Conservation (phyloP, 768 basidiomycete species). For the Macrolepiota fuliginosa region DNA sequence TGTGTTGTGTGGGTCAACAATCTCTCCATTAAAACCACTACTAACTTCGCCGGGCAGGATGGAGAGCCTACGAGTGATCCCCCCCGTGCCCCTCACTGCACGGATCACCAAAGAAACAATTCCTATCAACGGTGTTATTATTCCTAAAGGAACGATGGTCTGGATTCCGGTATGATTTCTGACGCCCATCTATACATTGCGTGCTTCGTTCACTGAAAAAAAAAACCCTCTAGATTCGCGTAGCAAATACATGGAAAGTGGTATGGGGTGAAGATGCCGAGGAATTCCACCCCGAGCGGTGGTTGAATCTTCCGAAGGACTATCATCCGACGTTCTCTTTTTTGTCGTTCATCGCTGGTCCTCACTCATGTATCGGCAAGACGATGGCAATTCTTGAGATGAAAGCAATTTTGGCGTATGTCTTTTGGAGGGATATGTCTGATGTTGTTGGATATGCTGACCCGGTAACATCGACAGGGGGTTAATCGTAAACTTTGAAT, state of each 20-base stretch:
- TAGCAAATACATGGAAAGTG: slow-evolving; percentile 47
- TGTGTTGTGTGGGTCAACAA: slow-evolving; percentile 33
- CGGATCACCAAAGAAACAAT: slow-evolving; percentile 36
- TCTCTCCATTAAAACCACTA: not conserved
- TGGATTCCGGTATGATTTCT: slow-evolving; percentile 31
- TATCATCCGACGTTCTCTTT: slow-evolving; percentile 35
- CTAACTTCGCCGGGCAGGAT: slow-evolving; percentile 23
- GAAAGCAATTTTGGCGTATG: slow-evolving; percentile 41
- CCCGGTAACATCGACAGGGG: slow-evolving; percentile 17
- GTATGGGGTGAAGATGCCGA: slow-evolving; percentile 53
- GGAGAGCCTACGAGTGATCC: slow-evolving; percentile 40
- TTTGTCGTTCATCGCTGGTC: slow-evolving; percentile 43
- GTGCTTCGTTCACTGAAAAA: not conserved
- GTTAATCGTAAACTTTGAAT: slow-evolving; percentile 39
- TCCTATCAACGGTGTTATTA: slow-evolving; percentile 37
- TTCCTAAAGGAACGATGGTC: slow-evolving; percentile 42
- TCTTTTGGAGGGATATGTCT: too few species aligned
- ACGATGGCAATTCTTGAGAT: slow-evolving; percentile 49
- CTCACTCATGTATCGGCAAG: slow-evolving; percentile 46
- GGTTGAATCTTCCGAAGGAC: slow-evolving; percentile 36
- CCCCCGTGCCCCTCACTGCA: slow-evolving; percentile 38
- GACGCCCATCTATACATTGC: not conserved
- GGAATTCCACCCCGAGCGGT: slow-evolving; percentile 47
- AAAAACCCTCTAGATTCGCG: slow-evolving; percentile 37
- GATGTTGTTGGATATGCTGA: not conserved